Evolutionary conservation across 1,284 basidiomycete species (phyloP), one percentile per base, ranked within the genome.

Genomic region (Mycena sp.): DNA sequence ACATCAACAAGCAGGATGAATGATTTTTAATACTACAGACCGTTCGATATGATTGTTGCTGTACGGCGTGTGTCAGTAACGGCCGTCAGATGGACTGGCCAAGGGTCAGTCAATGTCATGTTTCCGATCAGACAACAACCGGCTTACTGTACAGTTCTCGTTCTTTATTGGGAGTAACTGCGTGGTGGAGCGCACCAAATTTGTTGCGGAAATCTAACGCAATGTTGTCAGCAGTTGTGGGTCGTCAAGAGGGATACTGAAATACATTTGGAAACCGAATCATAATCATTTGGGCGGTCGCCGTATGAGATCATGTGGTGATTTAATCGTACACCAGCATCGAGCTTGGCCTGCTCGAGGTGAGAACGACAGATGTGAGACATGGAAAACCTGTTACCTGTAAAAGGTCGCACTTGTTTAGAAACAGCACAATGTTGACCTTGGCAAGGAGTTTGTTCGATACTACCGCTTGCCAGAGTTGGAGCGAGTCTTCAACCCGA

Each of bases 341-440:
- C 85, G n/a, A 94, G 80, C 74, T 94, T 94, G 57, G 85, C 58
- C 63, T 58, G 48, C 48, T 21, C 26, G 3, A 40, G 41, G 43
- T 52, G 43, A 41, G 51, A 48, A 30, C 41, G 51, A 57, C 19
- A 25, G 54, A 59, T 57, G 43, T n/a, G 29, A 48, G 59, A 10
- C 38, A 29, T 23, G 30, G 28, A 26, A 23, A 56, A 29, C 25
- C 19, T 68, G 77, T 62, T 70, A 85, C 89, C 80, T 86, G 84
- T 38, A 93, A 78, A 53, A 93, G 80, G 74, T 93, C 91, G 64
- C 83, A 85, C 76, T 93, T 93, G 77, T 93, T 93, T 69, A 93
- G 74, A 74, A 93, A 93, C 64, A 93, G 80, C 21, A 93, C 84
- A 65, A 93, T 86, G 74, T 86, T 90, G 62, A 92, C 90, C 56